These are phyloP conservation scores for Monosporozyma siamensis DNA, from an alignment of 805 yeast species.

Conservation along the genomic window DNA sequence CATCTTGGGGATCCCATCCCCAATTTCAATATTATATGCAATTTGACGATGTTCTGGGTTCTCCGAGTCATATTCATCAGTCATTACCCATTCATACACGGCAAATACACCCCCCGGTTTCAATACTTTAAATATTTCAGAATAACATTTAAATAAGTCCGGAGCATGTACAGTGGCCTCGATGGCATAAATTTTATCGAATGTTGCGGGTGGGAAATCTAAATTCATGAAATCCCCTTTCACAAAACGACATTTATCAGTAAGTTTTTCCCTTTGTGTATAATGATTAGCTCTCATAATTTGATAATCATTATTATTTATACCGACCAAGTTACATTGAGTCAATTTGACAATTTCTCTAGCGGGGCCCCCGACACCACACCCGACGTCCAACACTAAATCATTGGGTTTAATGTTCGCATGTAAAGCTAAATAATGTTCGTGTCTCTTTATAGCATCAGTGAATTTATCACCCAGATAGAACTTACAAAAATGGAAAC, in stretches of 20 bases:
- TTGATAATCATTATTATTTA: constrained; percentile 96
- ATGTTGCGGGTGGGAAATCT: constrained; percentile 85
- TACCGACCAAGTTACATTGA: constrained; percentile 75
- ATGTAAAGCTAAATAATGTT: constrained; percentile 84
- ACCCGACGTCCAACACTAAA: constrained; percentile 94
- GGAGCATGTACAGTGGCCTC: constrained; percentile 99
- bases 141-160: constrained; percentile 86
- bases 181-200: constrained; percentile 95
- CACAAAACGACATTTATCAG: constrained; percentile 70
- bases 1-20: constrained; percentile 99
- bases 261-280: constrained; percentile 56
- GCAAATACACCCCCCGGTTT: constrained; percentile 98
- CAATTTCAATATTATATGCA: constrained; percentile 94
- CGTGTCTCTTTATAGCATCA: constrained; percentile 95
- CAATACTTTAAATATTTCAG: constrained; percentile 87
- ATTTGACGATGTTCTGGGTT: constrained; percentile 87
- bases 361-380: constrained; percentile 99
- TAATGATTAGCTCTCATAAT: constrained; percentile 82
- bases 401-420: constrained; percentile 70
- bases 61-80: constrained; percentile 79
- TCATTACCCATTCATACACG: constrained; percentile 99
- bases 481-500: constrained; percentile 94
- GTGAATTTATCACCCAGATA: constrained; percentile 87
- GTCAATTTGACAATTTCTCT: constrained; percentile 92
- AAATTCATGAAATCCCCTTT: constrained; percentile 99